phyloP scores from a whole-genome alignment of 2,329 filamentous ascomycete genomes.

The Ambrosiella cleistominuta region DNA sequence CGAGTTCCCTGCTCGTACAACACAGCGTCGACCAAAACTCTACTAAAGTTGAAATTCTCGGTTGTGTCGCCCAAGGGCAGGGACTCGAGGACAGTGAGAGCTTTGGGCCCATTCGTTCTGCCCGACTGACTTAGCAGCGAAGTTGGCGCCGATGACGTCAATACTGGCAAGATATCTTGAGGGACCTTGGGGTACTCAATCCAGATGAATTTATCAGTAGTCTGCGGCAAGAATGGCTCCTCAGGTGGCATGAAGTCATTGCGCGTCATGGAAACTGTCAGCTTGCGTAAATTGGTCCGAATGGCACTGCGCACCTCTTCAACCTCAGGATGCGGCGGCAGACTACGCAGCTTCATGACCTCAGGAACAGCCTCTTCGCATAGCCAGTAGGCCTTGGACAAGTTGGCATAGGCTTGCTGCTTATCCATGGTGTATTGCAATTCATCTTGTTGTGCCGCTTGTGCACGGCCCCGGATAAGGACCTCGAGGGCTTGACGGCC shows the following conservation, averaged over 20 bases:
- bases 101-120: slow-evolving; percentile 20
- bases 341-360: slow-evolving; percentile 26
- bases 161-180: slow-evolving; percentile 51
- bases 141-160: slow-evolving; percentile 28
- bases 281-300: slow-evolving; percentile 48
- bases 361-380: slow-evolving; percentile 36
- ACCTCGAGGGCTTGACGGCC: slow-evolving; percentile 61
- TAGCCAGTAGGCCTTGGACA: slow-evolving; percentile 81
- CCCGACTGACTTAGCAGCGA: slow-evolving; percentile 29
- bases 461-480: slow-evolving; percentile 47
- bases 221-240: slow-evolving; percentile 52
- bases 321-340: slow-evolving; percentile 28
- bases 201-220: slow-evolving; percentile 70
- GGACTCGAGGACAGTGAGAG: slow-evolving; percentile 37
- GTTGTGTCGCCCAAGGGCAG: slow-evolving; percentile 62
- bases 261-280: slow-evolving; percentile 67
- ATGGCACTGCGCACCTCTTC: slow-evolving; percentile 38
- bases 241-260: slow-evolving; percentile 62
- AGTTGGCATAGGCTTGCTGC: slow-evolving; percentile 68
- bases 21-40: slow-evolving; percentile 56
- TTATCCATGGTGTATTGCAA: slow-evolving; percentile 36
- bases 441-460: slow-evolving; percentile 30
- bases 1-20: slow-evolving; percentile 52
- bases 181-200: slow-evolving; percentile 57
- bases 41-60: slow-evolving; percentile 60